phyloP scores from a whole-genome alignment of 495 filamentous ascomycete species.

The Penicillium cinerascens region DNA sequence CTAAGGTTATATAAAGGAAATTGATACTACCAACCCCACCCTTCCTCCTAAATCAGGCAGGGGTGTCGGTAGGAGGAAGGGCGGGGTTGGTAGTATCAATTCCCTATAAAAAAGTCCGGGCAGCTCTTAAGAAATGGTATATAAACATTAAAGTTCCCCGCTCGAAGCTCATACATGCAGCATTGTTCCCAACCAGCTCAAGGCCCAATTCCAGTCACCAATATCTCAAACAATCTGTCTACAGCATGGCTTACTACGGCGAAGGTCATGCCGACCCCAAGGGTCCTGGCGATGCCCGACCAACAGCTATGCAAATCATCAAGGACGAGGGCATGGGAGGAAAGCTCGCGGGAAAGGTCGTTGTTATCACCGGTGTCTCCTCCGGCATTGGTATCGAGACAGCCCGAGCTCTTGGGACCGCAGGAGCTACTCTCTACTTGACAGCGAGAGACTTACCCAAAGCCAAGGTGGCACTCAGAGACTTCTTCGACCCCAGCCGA shows the following conservation, averaged over 20 bases:
- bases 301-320: slow-evolving; percentile 53
- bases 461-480: slow-evolving; percentile 27
- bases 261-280: slow-evolving; percentile 36
- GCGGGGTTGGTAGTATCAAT: too few relatives aligned
- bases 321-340: slow-evolving; percentile 44
- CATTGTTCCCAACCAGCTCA: background rate
- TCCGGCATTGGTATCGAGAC: slow-evolving; percentile 55
- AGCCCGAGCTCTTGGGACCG: slow-evolving; percentile 42
- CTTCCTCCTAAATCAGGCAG: too few relatives aligned
- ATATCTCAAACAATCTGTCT: background rate
- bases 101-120: too few relatives aligned
- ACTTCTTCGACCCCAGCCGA: slow-evolving; percentile 24
- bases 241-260: slow-evolving; percentile 29
- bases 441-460: slow-evolving; percentile 40
- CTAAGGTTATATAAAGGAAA: too few relatives aligned
- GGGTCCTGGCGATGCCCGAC: slow-evolving; percentile 53
- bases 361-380: slow-evolving; percentile 51
- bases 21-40: too few relatives aligned
- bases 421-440: slow-evolving; percentile 48
- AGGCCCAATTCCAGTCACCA: background rate
- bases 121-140: background rate
- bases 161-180: background rate
- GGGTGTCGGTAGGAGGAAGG: too few relatives aligned
- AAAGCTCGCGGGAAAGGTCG: slow-evolving; percentile 41
- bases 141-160: background rate